Evolutionary conservation across 805 yeast genomes (phyloP).

Genomic region (Monosporozyma siamensis): DNA sequence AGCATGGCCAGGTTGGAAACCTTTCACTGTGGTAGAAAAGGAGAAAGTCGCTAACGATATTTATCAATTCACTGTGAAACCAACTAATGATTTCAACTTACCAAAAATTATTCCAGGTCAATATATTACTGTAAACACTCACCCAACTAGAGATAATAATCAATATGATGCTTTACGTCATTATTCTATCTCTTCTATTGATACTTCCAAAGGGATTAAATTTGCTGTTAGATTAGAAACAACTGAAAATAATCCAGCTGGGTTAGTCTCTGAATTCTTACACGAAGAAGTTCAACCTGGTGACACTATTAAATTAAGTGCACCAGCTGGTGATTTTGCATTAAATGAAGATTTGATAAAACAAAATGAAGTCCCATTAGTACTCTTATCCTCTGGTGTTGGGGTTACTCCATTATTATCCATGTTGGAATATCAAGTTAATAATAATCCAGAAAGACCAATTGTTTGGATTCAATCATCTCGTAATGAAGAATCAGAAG

Average conservation of each 20-base stretch:
- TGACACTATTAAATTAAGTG: constrained; percentile 39
- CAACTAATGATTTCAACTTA: constrained; percentile 14
- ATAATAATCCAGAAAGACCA: constrained; percentile 23
- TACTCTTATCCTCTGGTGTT: constrained; percentile 51
- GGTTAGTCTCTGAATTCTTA: constrained; percentile 42
- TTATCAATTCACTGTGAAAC: constrained; percentile 42
- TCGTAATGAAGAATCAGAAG: constrained; percentile 15
- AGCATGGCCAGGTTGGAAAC: constrained; percentile 53
- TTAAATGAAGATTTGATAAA: constrained; percentile 23
- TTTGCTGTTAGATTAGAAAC: constrained; percentile 46
- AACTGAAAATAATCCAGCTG: constrained; percentile 27
- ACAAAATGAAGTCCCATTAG: constrained; percentile 29
- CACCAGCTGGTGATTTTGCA: constrained; percentile 51
- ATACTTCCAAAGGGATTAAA: constrained; percentile 36
- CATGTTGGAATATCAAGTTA: constrained; percentile 34
- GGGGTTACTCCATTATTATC: constrained; percentile 60
- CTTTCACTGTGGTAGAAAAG: constrained; percentile 37
- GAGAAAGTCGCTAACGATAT: constrained; percentile 40
- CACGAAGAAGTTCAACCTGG: constrained; percentile 42
- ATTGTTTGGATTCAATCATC: constrained; percentile 28
- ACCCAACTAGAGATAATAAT: constrained; percentile 30
- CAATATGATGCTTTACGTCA: constrained; percentile 43
- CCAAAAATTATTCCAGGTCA: constrained; percentile 32
- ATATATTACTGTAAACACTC: constrained; percentile 32
- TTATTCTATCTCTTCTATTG: constrained; percentile 44